phyloP scores from a whole-genome alignment of 2,329 filamentous ascomycete genomes.

The Colletotrichum sp. region DNA sequence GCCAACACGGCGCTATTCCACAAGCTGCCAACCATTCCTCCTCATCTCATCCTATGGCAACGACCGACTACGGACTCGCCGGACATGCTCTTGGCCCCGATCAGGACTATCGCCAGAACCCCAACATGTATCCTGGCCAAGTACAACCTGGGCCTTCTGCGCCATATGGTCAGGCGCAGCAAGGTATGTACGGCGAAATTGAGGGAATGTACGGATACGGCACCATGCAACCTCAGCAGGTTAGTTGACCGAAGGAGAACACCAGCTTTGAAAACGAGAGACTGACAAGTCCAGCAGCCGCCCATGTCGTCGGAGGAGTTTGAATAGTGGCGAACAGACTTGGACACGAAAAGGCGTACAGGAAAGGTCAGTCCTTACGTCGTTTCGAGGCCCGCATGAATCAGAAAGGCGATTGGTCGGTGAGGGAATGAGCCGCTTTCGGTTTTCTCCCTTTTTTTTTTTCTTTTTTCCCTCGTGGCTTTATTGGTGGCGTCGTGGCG shows the following conservation, averaged over 20 bases:
- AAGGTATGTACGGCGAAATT: slow-evolving; percentile 81
- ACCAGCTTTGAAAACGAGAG: background rate
- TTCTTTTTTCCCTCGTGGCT: background rate
- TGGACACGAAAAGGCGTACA: background rate
- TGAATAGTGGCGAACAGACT: slow-evolving; percentile 36
- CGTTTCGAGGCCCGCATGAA: background rate
- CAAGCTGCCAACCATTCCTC: slow-evolving; percentile 60
- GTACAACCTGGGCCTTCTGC: slow-evolving; percentile 75
- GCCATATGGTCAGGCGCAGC: slow-evolving; percentile 78
- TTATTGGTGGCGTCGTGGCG: slow-evolving; percentile 9
- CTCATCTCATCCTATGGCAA: slow-evolving; percentile 61
- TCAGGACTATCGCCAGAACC: slow-evolving; percentile 80
- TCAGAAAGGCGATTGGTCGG: background rate
- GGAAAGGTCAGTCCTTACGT: background rate
- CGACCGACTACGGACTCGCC: slow-evolving; percentile 65
- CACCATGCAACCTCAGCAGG: slow-evolving; percentile 82
- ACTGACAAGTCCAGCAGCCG: slow-evolving; percentile 32
- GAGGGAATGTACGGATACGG: slow-evolving; percentile 87
- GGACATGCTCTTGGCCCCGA: slow-evolving; percentile 70
- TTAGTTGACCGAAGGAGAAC: slow-evolving; percentile 46
- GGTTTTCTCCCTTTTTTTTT: background rate
- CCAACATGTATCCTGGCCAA: slow-evolving; percentile 81
- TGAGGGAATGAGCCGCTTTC: background rate
- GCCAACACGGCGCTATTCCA: slow-evolving; percentile 53
- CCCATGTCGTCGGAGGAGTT: slow-evolving; percentile 53